Evolutionary conservation across 1,284 basidiomycete species (phyloP).

Genomic region (Puccinia coronata): DNA sequence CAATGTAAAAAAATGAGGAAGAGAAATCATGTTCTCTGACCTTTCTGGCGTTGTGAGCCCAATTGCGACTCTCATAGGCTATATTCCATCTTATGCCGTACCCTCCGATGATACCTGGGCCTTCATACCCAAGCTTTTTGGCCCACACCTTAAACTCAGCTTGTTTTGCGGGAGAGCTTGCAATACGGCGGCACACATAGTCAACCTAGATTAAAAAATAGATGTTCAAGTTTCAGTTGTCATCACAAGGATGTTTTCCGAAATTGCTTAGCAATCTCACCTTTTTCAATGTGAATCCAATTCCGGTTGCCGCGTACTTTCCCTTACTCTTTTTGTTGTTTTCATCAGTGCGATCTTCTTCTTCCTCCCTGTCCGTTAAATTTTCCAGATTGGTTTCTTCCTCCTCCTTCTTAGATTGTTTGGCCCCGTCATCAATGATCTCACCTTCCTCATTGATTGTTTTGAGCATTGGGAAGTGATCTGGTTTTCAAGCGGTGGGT

Average conservation of each 20-base stretch:
- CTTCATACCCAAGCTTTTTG: too few species aligned
- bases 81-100: too few species aligned
- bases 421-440: neutral
- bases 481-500: neutral
- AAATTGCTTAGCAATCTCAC: too few species aligned
- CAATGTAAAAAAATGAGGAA: neutral
- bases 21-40: too few species aligned
- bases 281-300: slow-evolving; percentile 1
- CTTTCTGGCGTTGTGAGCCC: neutral
- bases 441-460: neutral
- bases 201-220: too few species aligned
- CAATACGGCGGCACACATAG: too few species aligned
- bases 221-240: too few species aligned
- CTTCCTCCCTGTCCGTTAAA: neutral
- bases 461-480: neutral
- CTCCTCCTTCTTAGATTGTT: neutral
- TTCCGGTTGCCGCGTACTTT: neutral
- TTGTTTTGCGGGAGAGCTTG: too few species aligned
- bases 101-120: too few species aligned
- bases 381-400: neutral
- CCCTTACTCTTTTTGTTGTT: neutral
- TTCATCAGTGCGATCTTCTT: neutral
- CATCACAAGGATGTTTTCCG: too few species aligned
- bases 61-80: neutral
- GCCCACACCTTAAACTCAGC: slow-evolving; percentile 1